Evolutionary conservation across 2,329 filamentous ascomycete genomes (phyloP).

Genomic region (Dactylellina cionopaga): DNA sequence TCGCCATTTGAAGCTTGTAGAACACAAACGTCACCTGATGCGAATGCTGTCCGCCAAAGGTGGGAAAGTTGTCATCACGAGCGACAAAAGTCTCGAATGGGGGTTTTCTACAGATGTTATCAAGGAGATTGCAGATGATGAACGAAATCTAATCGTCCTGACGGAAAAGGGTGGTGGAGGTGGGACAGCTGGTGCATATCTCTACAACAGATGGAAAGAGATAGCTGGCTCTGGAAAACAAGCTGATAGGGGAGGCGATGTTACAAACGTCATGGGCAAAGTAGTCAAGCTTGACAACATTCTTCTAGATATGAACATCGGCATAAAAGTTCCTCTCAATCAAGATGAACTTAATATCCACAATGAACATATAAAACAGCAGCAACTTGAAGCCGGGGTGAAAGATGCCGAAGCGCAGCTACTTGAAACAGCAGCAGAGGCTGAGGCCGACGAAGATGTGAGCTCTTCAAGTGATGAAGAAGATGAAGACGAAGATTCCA

Average conservation of each 20-base stretch:
- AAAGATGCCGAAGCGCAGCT: slow-evolving; percentile 72
- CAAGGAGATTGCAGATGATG: slow-evolving; percentile 76
- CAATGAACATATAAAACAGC: slow-evolving; percentile 90
- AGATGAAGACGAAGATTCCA: slow-evolving; percentile 72
- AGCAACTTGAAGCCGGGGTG: slow-evolving; percentile 81
- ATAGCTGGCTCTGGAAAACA: slow-evolving; percentile 59
- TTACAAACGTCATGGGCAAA: slow-evolving; percentile 9
- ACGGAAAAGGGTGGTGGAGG: slow-evolving; percentile 74
- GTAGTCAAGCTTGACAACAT: slow-evolving; percentile 61
- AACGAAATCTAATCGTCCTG: slow-evolving; percentile 84
- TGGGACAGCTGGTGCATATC: slow-evolving; percentile 73
- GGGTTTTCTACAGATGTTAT: slow-evolving; percentile 88
- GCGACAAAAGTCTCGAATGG: slow-evolving; percentile 90
- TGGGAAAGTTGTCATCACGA: slow-evolving; percentile 85
- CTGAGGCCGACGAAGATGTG: slow-evolving; percentile 79
- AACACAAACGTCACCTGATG: slow-evolving; percentile 81
- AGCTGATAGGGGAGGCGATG: slow-evolving; percentile 32
- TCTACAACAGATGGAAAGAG: slow-evolving; percentile 84
- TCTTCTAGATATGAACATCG: slow-evolving; percentile 71
- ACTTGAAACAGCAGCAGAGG: slow-evolving; percentile 68
- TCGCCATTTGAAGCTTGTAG: slow-evolving; percentile 81
- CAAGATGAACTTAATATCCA: slow-evolving; percentile 82
- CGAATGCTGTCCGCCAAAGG: slow-evolving; percentile 69
- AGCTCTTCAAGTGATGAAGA: slow-evolving; percentile 88
- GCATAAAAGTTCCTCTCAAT: slow-evolving; percentile 73